Base-by-base conservation (phyloP, 2,329 filamentous ascomycete genomes). In the Hypoxylon rubiginosum region DNA sequence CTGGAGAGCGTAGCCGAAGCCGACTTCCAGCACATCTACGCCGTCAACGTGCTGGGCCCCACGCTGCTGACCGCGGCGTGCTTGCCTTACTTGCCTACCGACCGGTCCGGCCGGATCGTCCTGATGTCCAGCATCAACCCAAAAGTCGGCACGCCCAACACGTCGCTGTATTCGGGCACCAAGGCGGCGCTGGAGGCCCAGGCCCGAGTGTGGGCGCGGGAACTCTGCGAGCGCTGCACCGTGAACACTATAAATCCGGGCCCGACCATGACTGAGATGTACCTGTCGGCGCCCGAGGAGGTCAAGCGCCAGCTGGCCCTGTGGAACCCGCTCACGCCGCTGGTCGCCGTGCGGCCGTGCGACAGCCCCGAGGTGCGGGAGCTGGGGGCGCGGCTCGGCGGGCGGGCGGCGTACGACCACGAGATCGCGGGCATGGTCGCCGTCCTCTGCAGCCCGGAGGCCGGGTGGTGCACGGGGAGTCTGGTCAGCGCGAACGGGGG, bases 141-240 rank as follows among this genome's bases (percentile, higher is more conserved):
- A 41, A 83, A 81, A 57, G 76, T 86, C 7, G 86, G 87, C 41
- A 87, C 85, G 63, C 79, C 82, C 49, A 79, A 81, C 34, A 85
- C 88, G 69, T 84, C 83, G 10, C 81, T 89, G 51, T 90, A 90
- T 71, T 86, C 85, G 9, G 88, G 85, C n/a, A 88, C 84, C 53
- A 90, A 90, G 73, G 88, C 85, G 1, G 87, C 87, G 0, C 75
- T 90, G 8, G 88, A 90, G 74, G 83, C 85, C 39, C 87, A 90
- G 84, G 89, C 87, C n/a, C 80, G 87, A 19, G 84, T 85, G 0
- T 90, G 87, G 87, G 81, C 85, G 4, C 81, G 87, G 19, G 87
- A 90, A 77, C 78, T 90, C n/a, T 55, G 80, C 82, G 85, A 88
- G 68, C 77, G 82, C 21, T 83, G 81, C 26, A 88, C 86, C 8